Evolutionary conservation across 202 grass and related monocot genomes (phyloP), one percentile per base, ranked within the genome.

Genomic region (Zoysia matrella): DNA sequence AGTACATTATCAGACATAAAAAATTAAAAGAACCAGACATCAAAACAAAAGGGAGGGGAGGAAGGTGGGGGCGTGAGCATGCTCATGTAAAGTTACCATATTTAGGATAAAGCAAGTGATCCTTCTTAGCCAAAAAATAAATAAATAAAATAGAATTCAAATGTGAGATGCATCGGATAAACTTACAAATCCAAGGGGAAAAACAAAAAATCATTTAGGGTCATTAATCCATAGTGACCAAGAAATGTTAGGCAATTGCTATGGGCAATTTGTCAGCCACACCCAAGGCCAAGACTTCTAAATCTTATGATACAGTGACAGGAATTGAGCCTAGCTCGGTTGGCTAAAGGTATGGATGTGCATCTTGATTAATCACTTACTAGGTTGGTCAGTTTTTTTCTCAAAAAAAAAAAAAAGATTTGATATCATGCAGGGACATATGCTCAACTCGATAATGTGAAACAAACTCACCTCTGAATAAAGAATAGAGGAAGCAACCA

Each of bases 401-500:
- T 36, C 8, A 5, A 11, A 18, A 22, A 60, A 11, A 18, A 22
- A 60, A 36, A 36, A 36, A 36, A 36, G 30, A 36, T 36, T 36
- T 36, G 58, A 36, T 61, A 61, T 9, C 58, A 36, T 61, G 40
- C 60, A 64, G 60, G 40, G 40, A 64, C 8, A 12, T 10, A 63
- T 64, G 62, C 11, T 12, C 39, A 63, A 40, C 60, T 63, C 30
- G 49, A 88, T 30, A 78, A 77, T 62, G 68, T 2, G 65, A 85
- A 49, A 73, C 62, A 52, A 84, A 92, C 85, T 91, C 58, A 98
- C 96, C 92, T 98, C 96, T 11, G 92, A 95, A 85, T 95, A 98
- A 65, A 98, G 87, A 80, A 98, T 89, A 84, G 88, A 95, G 56
- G 88, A 98, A 83, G 96, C 92, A 81, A 95, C 96, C 85, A 98